A percentile compares a stretch with the other conserved stretches of the same genome.
Evolutionary conservation across 768 basidiomycete species (phyloP).

Genomic region (Amanita subjunquillea): DNA sequence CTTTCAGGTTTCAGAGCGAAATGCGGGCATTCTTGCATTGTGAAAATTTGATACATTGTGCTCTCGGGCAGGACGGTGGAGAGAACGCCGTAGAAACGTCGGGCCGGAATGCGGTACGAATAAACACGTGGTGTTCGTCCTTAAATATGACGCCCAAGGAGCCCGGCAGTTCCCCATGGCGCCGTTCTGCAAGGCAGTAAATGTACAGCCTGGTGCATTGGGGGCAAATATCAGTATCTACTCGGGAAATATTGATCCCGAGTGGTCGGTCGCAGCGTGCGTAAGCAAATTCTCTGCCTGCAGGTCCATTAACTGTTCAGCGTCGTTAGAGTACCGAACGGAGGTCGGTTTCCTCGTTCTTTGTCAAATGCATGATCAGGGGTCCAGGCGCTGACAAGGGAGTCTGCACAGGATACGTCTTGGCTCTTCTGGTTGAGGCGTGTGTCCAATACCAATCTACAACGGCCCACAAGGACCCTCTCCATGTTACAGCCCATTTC

Average conservation of each 20-base stretch:
- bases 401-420: conserved; percentile 38
- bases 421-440: conserved; percentile 45
- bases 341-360: conserved; percentile 24
- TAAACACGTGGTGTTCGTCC: neutral
- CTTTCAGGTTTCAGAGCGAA: too few species aligned
- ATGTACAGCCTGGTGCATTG: conserved; percentile 10
- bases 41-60: neutral
- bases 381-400: neutral
- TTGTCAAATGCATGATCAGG: neutral
- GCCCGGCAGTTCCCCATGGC: conserved; percentile 20
- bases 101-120: neutral
- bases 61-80: neutral
- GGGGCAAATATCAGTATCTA: conserved; percentile 16
- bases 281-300: conserved; percentile 11
- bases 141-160: neutral
- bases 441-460: conserved; percentile 39
- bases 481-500: conserved; percentile 54
- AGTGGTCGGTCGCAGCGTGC: conserved; percentile 37
- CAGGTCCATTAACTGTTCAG: neutral
- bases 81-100: too few species aligned
- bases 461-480: conserved; percentile 40
- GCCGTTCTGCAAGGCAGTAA: conserved; percentile 26
- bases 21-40: too few species aligned
- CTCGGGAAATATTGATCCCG: conserved; percentile 30
- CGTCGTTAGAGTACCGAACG: conserved; percentile 36